A percentile compares a stretch with the other conserved stretches of the same genome.
Conservation (phyloP, 2,329 filamentous ascomycete species). For the Cercospora janseana region DNA sequence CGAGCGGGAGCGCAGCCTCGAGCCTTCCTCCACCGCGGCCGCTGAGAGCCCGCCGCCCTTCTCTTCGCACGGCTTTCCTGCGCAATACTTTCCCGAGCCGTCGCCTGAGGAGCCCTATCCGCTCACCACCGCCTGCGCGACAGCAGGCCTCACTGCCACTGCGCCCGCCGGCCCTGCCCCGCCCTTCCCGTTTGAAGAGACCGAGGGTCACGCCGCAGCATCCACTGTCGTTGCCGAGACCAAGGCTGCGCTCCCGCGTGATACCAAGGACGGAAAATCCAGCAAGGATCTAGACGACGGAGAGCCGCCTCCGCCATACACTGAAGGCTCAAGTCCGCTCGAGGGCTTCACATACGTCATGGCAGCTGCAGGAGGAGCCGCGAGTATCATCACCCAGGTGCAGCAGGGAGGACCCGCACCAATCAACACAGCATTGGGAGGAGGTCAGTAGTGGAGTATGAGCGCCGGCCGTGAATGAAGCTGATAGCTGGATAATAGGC, state of each 20-base stretch:
- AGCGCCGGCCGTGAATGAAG: not conserved
- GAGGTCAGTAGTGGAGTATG: slow-evolving; percentile 51
- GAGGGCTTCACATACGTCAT: slow-evolving; percentile 93
- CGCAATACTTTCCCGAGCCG: slow-evolving; percentile 57
- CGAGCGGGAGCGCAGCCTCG: slow-evolving; percentile 26
- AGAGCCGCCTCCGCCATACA: slow-evolving; percentile 94
- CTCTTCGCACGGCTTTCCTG: slow-evolving; percentile 62
- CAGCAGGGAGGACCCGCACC: slow-evolving; percentile 84
- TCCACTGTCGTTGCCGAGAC: slow-evolving; percentile 66
- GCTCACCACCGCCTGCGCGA: slow-evolving; percentile 33
- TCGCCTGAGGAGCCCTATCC: slow-evolving; percentile 49
- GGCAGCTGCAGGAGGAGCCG: slow-evolving; percentile 93
- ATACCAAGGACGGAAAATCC: slow-evolving; percentile 72
- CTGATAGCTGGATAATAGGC: slow-evolving; percentile 34
- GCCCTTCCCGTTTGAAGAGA: slow-evolving; percentile 42
- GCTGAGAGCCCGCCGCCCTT: slow-evolving; percentile 61
- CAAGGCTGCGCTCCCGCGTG: slow-evolving; percentile 77
- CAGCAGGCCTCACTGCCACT: slow-evolving; percentile 49
- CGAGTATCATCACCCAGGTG: slow-evolving; percentile 99
- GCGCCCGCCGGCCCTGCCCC: slow-evolving; percentile 47
- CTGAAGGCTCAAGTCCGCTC: slow-evolving; percentile 89
- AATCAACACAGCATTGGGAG: slow-evolving; percentile 77
- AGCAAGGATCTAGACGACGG: slow-evolving; percentile 73
- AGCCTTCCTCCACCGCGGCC: slow-evolving; percentile 36
- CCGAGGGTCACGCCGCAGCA: slow-evolving; percentile 44